Evolutionary conservation across 2,329 filamentous ascomycete species (phyloP).

Genomic region (Stemphylium vesicarium): DNA sequence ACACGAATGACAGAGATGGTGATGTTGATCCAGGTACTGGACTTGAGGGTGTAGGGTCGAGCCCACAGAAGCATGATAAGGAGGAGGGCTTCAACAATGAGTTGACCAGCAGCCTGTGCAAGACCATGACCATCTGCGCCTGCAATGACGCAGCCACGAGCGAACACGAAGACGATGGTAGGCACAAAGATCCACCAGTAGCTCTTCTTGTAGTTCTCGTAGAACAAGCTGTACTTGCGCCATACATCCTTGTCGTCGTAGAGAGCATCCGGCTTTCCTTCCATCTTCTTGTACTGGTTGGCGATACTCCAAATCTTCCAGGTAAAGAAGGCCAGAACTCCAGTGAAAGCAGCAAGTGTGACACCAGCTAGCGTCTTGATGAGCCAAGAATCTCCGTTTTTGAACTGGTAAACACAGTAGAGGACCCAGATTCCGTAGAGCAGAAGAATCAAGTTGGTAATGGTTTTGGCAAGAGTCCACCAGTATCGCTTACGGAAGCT

Average conservation of each 20-base stretch:
- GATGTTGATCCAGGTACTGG: conserved; percentile 92
- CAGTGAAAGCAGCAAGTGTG: conserved; percentile 82
- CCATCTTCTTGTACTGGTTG: conserved; percentile 71
- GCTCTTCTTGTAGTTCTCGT: conserved; percentile 90
- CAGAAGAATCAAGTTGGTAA: conserved; percentile 87
- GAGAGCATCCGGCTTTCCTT: conserved; percentile 75
- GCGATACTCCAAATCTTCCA: conserved; percentile 83
- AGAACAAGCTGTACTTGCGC: conserved; percentile 97
- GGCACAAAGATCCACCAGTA: conserved; percentile 99
- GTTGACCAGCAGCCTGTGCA: conserved; percentile 77
- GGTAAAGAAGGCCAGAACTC: conserved; percentile 79
- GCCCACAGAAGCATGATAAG: conserved; percentile 81
- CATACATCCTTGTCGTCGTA: conserved; percentile 91
- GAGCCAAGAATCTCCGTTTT: conserved; percentile 90
- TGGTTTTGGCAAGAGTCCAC: conserved; percentile 85
- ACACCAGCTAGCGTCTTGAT: conserved; percentile 83
- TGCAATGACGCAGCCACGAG: conserved; percentile 85
- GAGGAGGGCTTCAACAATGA: conserved; percentile 82
- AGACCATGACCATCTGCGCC: conserved; percentile 85
- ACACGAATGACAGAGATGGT: conserved; percentile 88
- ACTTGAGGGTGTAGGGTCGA: conserved; percentile 84
- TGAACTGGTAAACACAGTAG: conserved; percentile 97
- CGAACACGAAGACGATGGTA: conserved; percentile 86
- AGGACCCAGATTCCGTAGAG: conserved; percentile 95
- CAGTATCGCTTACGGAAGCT: conserved; percentile 97